A percentile compares a stretch with the other conserved stretches of the same genome.
Conservation (phyloP, 495 filamentous ascomycete genomes). For the Eremomyces bilateralis region DNA sequence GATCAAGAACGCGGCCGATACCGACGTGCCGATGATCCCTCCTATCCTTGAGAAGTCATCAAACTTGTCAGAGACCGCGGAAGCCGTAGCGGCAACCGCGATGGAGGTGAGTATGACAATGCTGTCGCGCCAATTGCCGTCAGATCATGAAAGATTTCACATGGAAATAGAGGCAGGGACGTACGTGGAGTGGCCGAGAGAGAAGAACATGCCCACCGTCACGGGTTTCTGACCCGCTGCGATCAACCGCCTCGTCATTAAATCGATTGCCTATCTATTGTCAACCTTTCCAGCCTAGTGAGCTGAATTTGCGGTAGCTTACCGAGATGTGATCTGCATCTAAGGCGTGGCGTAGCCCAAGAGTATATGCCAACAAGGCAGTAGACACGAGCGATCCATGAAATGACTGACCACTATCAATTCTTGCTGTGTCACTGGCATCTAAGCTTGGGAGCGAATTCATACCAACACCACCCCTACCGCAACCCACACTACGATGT, state of each 20-base stretch:
- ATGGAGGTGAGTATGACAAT: conserved; percentile 83
- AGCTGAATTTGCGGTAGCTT: conserved; percentile 4
- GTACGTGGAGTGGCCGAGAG: conserved; percentile 71
- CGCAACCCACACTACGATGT: conserved; percentile 50
- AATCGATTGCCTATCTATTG: conserved; percentile 53
- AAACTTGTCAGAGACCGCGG: conserved; percentile 58
- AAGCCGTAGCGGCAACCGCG: conserved; percentile 73
- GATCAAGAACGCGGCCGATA: conserved; percentile 63
- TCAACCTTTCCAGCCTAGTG: background rate
- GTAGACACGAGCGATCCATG: conserved; percentile 45
- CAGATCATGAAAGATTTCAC: too few relatives aligned
- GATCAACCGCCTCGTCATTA: conserved; percentile 83
- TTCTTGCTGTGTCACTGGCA: too few relatives aligned
- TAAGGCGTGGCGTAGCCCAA: conserved; percentile 82
- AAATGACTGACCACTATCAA: conserved; percentile 2
- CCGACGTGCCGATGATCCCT: conserved; percentile 65
- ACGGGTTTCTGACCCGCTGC: conserved; percentile 70
- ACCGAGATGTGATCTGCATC: conserved; percentile 91
- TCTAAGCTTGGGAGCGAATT: too few relatives aligned
- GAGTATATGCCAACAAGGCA: conserved; percentile 65
- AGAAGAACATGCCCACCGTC: conserved; percentile 93
- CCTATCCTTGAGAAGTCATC: conserved; percentile 63
- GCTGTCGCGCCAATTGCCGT: conserved; percentile 15
- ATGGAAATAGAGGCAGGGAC: too few relatives aligned
- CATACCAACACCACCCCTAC: conserved; percentile 43